Evolutionary conservation across 331 rosid species (phyloP).

Genomic region (Rhamnella rubrinervis): DNA sequence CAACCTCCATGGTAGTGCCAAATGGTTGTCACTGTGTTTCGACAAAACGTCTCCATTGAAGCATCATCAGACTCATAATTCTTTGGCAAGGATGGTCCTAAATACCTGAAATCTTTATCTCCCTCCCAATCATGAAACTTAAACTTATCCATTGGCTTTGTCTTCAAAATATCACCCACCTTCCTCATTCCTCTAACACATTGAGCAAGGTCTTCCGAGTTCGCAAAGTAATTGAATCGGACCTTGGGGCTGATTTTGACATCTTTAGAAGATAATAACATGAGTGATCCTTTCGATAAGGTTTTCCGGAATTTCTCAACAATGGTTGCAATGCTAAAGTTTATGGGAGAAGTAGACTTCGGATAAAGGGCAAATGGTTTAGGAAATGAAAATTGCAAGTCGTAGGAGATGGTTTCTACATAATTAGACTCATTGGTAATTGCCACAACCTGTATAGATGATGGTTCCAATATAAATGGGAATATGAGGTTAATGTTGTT

Average conservation of each 20-base stretch:
- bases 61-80: background rate
- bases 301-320: constrained; percentile 4
- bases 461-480: constrained; percentile 15
- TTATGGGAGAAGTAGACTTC: too few relatives aligned
- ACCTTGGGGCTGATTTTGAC: constrained; percentile 9
- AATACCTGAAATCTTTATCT: background rate
- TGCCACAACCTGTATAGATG: constrained; percentile 5
- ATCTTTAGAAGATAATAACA: constrained; percentile 7
- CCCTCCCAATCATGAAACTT: constrained; percentile 10
- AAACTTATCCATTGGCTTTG: background rate
- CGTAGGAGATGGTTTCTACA: background rate
- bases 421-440: background rate
- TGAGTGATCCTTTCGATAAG: constrained; percentile 2
- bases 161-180: constrained; percentile 24
- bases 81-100: constrained; percentile 18
- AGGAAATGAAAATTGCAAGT: background rate
- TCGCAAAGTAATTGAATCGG: constrained; percentile 21
- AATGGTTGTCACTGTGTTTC: background rate
- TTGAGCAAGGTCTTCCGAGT: constrained; percentile 7
- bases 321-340: background rate
- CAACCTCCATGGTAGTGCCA: constrained; percentile 42
- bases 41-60: constrained; percentile 8
- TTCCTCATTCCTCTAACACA: constrained; percentile 30
- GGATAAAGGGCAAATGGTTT: background rate
- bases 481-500: background rate